These are phyloP conservation scores for Aurantiochytrium sp. DNA, from an alignment of 108 stramenopile genomes.

Conservation along the genomic window DNA sequence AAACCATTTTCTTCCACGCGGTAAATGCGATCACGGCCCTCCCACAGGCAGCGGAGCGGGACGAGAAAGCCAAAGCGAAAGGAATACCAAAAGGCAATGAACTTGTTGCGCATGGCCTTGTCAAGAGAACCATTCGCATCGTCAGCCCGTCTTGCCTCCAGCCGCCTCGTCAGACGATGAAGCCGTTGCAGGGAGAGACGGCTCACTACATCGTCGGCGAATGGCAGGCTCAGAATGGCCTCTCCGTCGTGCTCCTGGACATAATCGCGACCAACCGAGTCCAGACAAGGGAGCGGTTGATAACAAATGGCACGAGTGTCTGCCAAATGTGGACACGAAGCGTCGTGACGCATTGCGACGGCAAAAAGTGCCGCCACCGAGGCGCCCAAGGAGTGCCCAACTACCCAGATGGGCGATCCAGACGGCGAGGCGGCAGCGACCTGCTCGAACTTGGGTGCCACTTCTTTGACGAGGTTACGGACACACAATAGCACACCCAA, in stretches of 20 bases:
- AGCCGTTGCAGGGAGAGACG: not conserved
- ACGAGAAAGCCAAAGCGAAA: not conserved
- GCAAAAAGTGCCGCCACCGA: slow-evolving; percentile 1
- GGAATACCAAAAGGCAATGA: not conserved
- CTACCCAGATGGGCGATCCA: not conserved
- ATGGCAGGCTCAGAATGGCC: not conserved
- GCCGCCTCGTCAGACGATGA: not conserved
- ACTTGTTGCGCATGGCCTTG: not conserved
- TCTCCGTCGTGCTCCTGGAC: not conserved
- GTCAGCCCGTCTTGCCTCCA: not conserved
- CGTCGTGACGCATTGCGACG: not conserved
- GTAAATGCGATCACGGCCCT: not conserved
- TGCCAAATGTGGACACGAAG: not conserved
- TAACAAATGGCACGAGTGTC: not conserved
- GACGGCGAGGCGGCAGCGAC: not conserved
- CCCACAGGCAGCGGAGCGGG: not conserved
- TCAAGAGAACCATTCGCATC: not conserved
- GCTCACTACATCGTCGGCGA: not conserved
- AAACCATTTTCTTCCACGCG: not conserved
- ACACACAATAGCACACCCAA: not conserved
- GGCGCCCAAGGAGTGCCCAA: not conserved
- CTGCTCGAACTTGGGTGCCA: not conserved
- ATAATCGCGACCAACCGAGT: not conserved
- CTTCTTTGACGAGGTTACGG: not conserved
- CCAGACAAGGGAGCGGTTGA: not conserved